Evolutionary conservation across 495 filamentous ascomycete species (phyloP).

Genomic region (Penicillium ucsense): DNA sequence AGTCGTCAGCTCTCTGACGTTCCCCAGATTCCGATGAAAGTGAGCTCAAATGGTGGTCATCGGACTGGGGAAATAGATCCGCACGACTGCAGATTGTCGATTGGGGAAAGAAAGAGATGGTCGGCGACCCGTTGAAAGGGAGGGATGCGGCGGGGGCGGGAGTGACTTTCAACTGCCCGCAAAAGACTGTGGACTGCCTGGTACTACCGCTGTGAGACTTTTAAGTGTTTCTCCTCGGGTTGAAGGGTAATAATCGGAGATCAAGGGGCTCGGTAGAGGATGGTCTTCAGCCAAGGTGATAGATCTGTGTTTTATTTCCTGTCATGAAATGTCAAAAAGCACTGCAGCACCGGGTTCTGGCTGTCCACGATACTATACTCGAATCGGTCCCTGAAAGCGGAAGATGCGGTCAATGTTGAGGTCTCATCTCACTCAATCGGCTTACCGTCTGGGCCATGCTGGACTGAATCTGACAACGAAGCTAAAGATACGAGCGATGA

Average conservation of each 20-base stretch:
- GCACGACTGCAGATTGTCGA: background rate
- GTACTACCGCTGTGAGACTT: too few species aligned
- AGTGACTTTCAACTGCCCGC: too few species aligned
- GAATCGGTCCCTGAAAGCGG: constrained; percentile 7
- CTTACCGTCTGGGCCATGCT: too few species aligned
- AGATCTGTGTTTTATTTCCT: too few species aligned
- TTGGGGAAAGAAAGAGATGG: constrained; percentile 15
- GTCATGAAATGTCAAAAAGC: background rate
- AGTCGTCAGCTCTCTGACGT: background rate
- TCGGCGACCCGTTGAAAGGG: constrained; percentile 4
- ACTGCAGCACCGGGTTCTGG: background rate
- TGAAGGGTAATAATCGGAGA: too few species aligned
- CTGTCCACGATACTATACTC: background rate
- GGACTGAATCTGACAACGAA: too few species aligned
- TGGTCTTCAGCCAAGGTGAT: too few species aligned
- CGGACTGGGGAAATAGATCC: constrained; percentile 9
- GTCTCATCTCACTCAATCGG: too few species aligned
- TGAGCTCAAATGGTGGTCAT: constrained; percentile 10
- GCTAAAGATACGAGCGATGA: too few species aligned
- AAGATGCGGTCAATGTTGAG: constrained; percentile 1
- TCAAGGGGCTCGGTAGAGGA: too few species aligned
- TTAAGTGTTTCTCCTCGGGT: too few species aligned
- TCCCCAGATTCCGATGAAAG: constrained; percentile 4
- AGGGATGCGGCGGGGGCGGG: constrained; percentile 10
- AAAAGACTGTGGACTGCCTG: too few species aligned